These are phyloP conservation scores for Crithidia fasciculata DNA, from an alignment of 208 protist genomes.

Conservation along the genomic window DNA sequence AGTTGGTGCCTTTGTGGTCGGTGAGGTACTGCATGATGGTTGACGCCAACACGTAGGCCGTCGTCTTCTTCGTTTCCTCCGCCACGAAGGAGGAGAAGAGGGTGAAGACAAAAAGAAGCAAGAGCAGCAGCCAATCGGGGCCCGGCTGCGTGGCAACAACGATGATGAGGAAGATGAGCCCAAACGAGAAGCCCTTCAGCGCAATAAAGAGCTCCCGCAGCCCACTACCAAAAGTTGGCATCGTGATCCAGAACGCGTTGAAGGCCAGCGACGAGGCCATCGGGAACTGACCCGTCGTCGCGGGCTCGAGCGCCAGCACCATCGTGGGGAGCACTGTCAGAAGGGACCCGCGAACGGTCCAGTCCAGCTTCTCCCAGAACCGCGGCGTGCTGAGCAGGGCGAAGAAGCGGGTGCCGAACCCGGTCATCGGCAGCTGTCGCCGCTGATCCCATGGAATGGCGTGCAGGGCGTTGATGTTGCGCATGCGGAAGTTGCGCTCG, in stretches of 20 bases:
- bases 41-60: constrained; percentile 82
- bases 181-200: constrained; percentile 84
- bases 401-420: constrained; percentile 86
- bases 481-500: constrained; percentile 62
- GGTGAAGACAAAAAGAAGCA: constrained; percentile 83
- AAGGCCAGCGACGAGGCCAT: constrained; percentile 83
- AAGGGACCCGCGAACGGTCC: constrained; percentile 81
- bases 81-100: constrained; percentile 81
- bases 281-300: constrained; percentile 67
- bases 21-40: constrained; percentile 84
- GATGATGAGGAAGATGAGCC: constrained; percentile 70
- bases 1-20: constrained; percentile 53
- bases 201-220: constrained; percentile 78
- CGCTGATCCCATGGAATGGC: constrained; percentile 91
- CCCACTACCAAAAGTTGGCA: constrained; percentile 87
- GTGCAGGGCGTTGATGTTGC: constrained; percentile 80
- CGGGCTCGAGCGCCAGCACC: constrained; percentile 84
- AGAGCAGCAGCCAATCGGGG: constrained; percentile 66
- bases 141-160: constrained; percentile 62
- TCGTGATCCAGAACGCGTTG: constrained; percentile 91
- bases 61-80: constrained; percentile 90
- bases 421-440: constrained; percentile 69
- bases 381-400: constrained; percentile 78
- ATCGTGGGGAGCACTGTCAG: constrained; percentile 88
- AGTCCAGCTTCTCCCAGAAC: constrained; percentile 92